These are phyloP conservation scores for Pontederia crassipes DNA, from an alignment of 176 grass and related monocot species.

Conservation along the genomic window DNA sequence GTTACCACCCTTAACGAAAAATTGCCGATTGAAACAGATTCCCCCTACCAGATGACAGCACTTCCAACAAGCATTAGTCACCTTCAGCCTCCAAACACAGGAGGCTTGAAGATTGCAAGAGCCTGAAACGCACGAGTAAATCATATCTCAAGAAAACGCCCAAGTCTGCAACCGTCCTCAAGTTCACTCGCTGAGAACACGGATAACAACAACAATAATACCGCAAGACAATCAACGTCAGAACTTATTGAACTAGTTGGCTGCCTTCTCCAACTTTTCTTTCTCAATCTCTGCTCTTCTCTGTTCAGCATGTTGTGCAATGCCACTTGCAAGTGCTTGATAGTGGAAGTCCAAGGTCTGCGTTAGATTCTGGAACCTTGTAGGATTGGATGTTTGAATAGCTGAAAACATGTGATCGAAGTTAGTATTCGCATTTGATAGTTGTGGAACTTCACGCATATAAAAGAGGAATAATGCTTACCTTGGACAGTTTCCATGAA, in stretches of 20 bases:
- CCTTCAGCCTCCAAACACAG: constrained; percentile 13
- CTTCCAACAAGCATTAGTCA: constrained; percentile 5
- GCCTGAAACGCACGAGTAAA: constrained; percentile 15
- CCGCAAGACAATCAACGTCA: neutral
- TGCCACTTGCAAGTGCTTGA: constrained; percentile 63
- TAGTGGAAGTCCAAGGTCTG: constrained; percentile 68
- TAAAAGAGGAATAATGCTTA: constrained; percentile 11
- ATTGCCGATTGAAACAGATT: constrained; percentile 4
- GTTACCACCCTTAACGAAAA: neutral
- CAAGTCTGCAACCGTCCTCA: too few relatives aligned
- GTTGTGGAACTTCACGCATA: neutral
- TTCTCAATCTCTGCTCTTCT: constrained; percentile 68
- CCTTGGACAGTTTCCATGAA: constrained; percentile 81
- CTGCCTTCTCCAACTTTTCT: constrained; percentile 64
- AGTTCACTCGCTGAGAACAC: too few relatives aligned
- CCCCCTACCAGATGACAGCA: constrained; percentile 3
- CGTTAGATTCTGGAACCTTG: constrained; percentile 67
- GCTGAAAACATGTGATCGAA: constrained; percentile 21
- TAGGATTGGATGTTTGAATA: constrained; percentile 52
- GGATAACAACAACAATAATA: neutral
- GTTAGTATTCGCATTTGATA: constrained; percentile 2
- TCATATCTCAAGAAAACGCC: constrained; percentile 23
- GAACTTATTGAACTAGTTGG: neutral
- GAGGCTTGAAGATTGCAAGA: constrained; percentile 10
- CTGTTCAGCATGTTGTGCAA: constrained; percentile 67